Conservation (phyloP, 169 alveolate genomes). For the Plasmodium relictum region DNA sequence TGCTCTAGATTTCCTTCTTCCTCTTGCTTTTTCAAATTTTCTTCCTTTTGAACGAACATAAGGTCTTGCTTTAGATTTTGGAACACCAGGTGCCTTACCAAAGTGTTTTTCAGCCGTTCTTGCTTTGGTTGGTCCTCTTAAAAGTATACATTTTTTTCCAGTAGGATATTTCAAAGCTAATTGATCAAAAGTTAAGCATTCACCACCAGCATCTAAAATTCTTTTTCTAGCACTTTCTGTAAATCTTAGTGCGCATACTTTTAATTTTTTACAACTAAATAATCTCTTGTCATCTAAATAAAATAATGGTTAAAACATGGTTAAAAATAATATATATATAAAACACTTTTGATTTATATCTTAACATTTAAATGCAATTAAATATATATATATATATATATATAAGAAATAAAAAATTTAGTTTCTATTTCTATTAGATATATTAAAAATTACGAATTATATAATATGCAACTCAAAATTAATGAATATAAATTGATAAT, state of each 20-base stretch:
- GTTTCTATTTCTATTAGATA: too few relatives aligned
- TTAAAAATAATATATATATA: too few relatives aligned
- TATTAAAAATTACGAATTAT: too few relatives aligned
- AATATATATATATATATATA: not conserved
- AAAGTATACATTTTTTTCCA: slow-evolving; percentile 94
- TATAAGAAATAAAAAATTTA: not conserved
- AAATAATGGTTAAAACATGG: slow-evolving; percentile 4
- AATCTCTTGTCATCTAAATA: slow-evolving; percentile 92
- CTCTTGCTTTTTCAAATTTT: slow-evolving; percentile 96
- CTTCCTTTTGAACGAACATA: slow-evolving; percentile 94
- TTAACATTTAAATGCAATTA: not conserved
- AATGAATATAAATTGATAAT: too few relatives aligned
- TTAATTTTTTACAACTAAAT: slow-evolving; percentile 90
- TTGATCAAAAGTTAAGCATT: slow-evolving; percentile 97
- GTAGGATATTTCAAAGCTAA: slow-evolving; percentile 94
- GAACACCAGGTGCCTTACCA: slow-evolving; percentile 96
- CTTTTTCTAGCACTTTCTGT: slow-evolving; percentile 98
- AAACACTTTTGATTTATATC: not conserved
- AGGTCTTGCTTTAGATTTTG: slow-evolving; percentile 94
- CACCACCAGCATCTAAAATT: slow-evolving; percentile 97
- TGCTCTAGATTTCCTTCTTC: slow-evolving; percentile 93
- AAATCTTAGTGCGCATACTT: slow-evolving; percentile 97
- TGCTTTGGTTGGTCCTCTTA: slow-evolving; percentile 96
- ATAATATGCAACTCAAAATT: too few relatives aligned
- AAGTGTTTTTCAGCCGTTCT: slow-evolving; percentile 97